These are phyloP conservation scores for Ophiostoma piceae DNA, from an alignment of 2,329 filamentous ascomycete genomes.

Conservation along the genomic window DNA sequence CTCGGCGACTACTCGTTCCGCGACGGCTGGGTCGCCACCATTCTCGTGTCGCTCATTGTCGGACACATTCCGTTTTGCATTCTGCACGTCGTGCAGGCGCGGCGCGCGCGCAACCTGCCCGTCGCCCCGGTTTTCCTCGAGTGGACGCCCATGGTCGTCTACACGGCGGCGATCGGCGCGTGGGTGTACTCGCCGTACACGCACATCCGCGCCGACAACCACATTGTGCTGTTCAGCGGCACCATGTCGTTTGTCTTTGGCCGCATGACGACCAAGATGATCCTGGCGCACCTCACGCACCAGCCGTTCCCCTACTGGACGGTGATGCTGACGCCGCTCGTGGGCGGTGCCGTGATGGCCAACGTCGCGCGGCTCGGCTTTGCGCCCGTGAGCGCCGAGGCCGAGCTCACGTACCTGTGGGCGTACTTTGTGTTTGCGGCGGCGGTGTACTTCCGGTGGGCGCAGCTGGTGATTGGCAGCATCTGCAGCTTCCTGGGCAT, in stretches of 20 bases:
- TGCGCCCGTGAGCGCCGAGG: conserved; percentile 51
- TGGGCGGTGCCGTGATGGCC: conserved; percentile 74
- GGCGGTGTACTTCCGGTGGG: conserved; percentile 90
- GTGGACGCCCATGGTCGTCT: conserved; percentile 87
- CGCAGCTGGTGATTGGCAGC: conserved; percentile 78
- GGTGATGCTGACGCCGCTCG: conserved; percentile 77
- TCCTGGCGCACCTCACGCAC: conserved; percentile 85
- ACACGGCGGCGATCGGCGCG: conserved; percentile 64
- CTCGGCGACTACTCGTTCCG: conserved; percentile 70
- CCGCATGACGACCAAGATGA: conserved; percentile 98
- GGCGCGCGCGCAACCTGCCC: conserved; percentile 65
- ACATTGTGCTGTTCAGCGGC: conserved; percentile 84
- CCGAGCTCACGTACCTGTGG: conserved; percentile 77
- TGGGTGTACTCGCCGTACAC: conserved; percentile 93
- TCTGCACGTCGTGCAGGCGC: conserved; percentile 73
- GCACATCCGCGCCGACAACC: conserved; percentile 72
- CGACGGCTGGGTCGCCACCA: conserved; percentile 78
- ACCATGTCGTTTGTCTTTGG: conserved; percentile 97
- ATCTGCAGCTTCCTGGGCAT: conserved; percentile 93
- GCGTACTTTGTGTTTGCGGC: conserved; percentile 77
- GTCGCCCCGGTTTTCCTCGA: conserved; percentile 81
- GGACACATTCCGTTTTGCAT: conserved; percentile 86
- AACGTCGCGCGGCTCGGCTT: conserved; percentile 61
- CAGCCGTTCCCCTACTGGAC: conserved; percentile 98
- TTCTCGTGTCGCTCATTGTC: conserved; percentile 59